Conservation (phyloP, 805 yeast genomes). For the Blastobotrys chiropterorum region DNA sequence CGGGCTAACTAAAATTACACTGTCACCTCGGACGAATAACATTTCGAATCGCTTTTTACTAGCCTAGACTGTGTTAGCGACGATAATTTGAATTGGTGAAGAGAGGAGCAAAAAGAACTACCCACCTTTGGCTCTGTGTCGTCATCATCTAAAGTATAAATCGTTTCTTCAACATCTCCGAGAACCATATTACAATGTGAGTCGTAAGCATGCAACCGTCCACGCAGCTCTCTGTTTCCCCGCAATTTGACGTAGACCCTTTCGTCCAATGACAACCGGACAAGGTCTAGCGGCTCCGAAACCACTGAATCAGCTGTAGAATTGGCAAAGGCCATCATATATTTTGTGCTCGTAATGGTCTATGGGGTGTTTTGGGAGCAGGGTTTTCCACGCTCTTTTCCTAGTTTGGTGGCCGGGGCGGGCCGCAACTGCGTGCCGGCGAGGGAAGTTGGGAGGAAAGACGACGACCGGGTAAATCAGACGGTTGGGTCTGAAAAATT, state of each 20-base stretch:
- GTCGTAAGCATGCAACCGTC: conserved; percentile 89
- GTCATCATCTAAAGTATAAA: conserved; percentile 51
- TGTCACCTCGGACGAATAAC: conserved; percentile 97
- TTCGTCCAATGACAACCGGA: conserved; percentile 83
- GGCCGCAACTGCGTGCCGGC: not conserved
- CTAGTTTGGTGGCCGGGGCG: not conserved
- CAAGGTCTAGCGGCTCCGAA: conserved; percentile 80
- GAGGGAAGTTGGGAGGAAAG: too few species aligned
- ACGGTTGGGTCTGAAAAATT: too few species aligned
- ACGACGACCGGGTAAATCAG: too few species aligned
- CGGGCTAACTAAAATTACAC: conserved; percentile 76
- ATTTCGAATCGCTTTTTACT: conserved; percentile 63
- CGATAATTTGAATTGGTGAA: not conserved
- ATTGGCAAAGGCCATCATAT: too few species aligned
- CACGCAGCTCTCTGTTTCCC: conserved; percentile 89
- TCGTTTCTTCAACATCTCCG: conserved; percentile 85
- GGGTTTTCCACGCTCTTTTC: not conserved
- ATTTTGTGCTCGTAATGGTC: too few species aligned
- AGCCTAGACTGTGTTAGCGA: conserved; percentile 31
- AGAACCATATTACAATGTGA: conserved; percentile 94
- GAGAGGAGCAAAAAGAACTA: too few species aligned
- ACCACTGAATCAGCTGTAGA: not conserved
- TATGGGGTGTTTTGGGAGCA: not conserved
- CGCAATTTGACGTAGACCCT: conserved; percentile 80
- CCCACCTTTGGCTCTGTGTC: conserved; percentile 36